phyloP scores from a whole-genome alignment of 805 yeast species.

The Priceomyces medius region DNA sequence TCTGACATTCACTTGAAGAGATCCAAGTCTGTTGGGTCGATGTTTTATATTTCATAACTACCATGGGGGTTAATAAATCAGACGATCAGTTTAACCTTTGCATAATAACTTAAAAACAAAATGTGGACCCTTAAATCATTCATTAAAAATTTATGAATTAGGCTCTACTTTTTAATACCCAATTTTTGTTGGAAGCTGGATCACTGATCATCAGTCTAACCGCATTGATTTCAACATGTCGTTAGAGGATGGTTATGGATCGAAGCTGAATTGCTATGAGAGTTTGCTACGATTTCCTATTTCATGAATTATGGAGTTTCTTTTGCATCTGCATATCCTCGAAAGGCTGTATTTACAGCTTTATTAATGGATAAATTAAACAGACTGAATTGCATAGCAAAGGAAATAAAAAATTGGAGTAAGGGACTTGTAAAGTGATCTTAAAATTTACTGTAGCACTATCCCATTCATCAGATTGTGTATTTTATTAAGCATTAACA shows the following conservation, averaged over 20 bases:
- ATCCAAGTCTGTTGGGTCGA: conserved; percentile 19
- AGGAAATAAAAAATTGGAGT: too few species aligned
- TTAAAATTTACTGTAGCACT: neutral
- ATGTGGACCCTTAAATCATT: too few species aligned
- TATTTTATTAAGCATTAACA: neutral
- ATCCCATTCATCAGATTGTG: neutral
- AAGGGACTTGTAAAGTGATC: neutral
- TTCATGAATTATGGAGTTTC: too few species aligned
- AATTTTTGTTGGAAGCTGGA: too few species aligned
- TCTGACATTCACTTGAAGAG: conserved; percentile 21
- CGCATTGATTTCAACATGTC: too few species aligned
- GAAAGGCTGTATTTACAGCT: too few species aligned
- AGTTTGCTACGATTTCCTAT: neutral
- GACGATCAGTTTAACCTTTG: neutral
- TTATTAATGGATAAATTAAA: too few species aligned
- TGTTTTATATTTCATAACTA: conserved; percentile 17
- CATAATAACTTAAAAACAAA: neutral
- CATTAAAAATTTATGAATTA: too few species aligned
- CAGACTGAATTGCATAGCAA: too few species aligned
- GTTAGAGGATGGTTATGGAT: neutral
- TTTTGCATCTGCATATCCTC: neutral
- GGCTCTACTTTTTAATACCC: too few species aligned
- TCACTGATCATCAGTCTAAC: too few species aligned
- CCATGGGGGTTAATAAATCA: neutral
- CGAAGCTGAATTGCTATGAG: neutral